A percentile compares a stretch with the other conserved stretches of the same genome.
phyloP scores from a whole-genome alignment of 225 moss, liverwort and hornwort species.

The Marchantia polymorpha region DNA sequence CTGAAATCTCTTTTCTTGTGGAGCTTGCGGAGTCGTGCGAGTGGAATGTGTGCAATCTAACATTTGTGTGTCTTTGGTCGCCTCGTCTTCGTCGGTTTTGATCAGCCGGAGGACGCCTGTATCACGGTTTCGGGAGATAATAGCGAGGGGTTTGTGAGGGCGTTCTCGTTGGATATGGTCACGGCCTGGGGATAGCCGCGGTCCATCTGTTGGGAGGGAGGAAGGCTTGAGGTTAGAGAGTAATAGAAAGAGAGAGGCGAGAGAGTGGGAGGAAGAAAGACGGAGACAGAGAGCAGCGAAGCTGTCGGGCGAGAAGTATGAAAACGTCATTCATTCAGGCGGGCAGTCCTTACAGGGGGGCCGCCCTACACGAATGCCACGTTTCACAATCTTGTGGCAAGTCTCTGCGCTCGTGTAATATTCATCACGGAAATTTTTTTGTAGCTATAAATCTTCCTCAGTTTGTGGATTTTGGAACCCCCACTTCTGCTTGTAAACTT shows the following conservation, averaged over 20 bases:
- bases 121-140: not conserved
- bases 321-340: slow-evolving; percentile 38
- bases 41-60: slow-evolving; percentile 4
- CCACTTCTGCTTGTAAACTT: slow-evolving; percentile 21
- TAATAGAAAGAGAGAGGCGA: not conserved
- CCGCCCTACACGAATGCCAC: slow-evolving; percentile 19
- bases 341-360: slow-evolving; percentile 34
- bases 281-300: not conserved
- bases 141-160: slow-evolving; percentile 7
- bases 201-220: slow-evolving; percentile 21
- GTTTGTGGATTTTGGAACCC: not conserved
- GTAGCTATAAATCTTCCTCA: slow-evolving; percentile 7
- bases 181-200: slow-evolving; percentile 32
- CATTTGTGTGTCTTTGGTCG: not conserved
- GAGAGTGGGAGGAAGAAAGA: not conserved
- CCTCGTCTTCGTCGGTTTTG: not conserved
- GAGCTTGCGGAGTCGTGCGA: not conserved
- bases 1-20: not conserved
- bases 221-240: not conserved
- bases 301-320: slow-evolving; percentile 27
- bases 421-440: slow-evolving; percentile 18
- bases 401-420: slow-evolving; percentile 23
- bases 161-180: slow-evolving; percentile 29
- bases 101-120: not conserved
- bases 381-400: slow-evolving; percentile 18